A percentile compares a stretch with the other conserved stretches of the same genome.
phyloP scores from a whole-genome alignment of 2,329 filamentous ascomycete species.

The Talaromyces sp. region DNA sequence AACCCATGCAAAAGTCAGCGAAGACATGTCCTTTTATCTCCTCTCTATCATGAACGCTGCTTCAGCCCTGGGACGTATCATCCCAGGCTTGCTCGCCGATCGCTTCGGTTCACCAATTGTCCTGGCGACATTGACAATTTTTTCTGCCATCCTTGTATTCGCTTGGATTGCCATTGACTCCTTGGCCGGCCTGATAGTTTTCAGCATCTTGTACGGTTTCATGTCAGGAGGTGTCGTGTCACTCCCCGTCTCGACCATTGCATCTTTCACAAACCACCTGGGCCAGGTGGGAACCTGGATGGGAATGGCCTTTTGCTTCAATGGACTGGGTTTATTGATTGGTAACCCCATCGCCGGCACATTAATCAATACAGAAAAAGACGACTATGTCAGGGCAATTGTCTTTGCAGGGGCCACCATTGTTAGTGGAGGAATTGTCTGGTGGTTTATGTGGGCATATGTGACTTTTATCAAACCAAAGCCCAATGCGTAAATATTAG shows the following conservation, averaged over 20 bases:
- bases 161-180: slow-evolving; percentile 38
- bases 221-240: slow-evolving; percentile 29
- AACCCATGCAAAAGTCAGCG: slow-evolving; percentile 13
- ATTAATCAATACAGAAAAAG: background rate
- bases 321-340: slow-evolving; percentile 18
- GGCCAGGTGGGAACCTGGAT: slow-evolving; percentile 35
- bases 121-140: slow-evolving; percentile 33
- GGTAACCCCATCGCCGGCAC: slow-evolving; percentile 14
- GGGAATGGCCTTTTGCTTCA: slow-evolving; percentile 33
- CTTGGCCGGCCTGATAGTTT: slow-evolving; percentile 40
- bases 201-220: slow-evolving; percentile 42
- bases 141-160: slow-evolving; percentile 34
- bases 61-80: slow-evolving; percentile 52
- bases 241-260: slow-evolving; percentile 32
- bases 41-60: slow-evolving; percentile 62
- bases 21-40: slow-evolving; percentile 49
- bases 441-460: background rate
- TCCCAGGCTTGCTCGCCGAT: slow-evolving; percentile 55
- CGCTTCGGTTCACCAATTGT: slow-evolving; percentile 52
- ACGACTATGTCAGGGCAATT: background rate
- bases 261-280: slow-evolving; percentile 25
- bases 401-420: background rate
- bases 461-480: background rate
- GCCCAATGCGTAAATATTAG: background rate
- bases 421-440: background rate